A percentile compares a stretch with the other conserved stretches of the same genome.
phyloP scores from a whole-genome alignment of 2,329 filamentous ascomycete genomes.

The Aspergillus sp. region DNA sequence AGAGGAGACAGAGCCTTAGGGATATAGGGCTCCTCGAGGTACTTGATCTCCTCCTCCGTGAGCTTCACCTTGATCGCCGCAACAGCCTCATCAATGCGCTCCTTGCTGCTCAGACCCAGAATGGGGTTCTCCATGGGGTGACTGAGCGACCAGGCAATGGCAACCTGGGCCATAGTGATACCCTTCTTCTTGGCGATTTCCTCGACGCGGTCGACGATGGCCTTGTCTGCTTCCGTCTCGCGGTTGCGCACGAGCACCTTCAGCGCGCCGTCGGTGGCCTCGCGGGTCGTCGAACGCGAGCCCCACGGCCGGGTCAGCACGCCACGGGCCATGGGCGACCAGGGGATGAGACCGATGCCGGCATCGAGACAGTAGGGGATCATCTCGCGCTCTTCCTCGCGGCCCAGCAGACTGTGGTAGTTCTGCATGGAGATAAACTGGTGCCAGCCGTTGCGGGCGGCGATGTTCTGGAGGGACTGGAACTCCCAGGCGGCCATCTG shows the following conservation, averaged over 20 bases:
- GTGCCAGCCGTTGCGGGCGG: conserved; percentile 48
- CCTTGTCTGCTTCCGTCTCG: conserved; percentile 48
- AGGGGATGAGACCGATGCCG: conserved; percentile 38
- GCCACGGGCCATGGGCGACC: conserved; percentile 43
- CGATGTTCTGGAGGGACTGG: conserved; percentile 49
- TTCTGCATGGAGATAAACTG: conserved; percentile 52
- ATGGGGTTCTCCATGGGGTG: conserved; percentile 57
- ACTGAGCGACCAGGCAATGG: conserved; percentile 61
- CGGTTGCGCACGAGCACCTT: conserved; percentile 40
- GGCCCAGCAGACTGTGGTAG: conserved; percentile 47
- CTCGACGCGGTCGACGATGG: conserved; percentile 55
- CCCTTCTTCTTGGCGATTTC: conserved; percentile 58
- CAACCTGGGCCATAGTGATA: conserved; percentile 62
- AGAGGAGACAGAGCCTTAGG: conserved; percentile 42
- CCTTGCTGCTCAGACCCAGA: conserved; percentile 58
- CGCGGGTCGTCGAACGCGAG: conserved; percentile 41
- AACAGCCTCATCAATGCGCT: conserved; percentile 62
- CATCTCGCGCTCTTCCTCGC: conserved; percentile 51
- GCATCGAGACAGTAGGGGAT: conserved; percentile 39
- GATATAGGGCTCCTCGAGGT: conserved; percentile 61
- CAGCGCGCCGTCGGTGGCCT: conserved; percentile 44
- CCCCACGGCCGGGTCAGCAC: conserved; percentile 47
- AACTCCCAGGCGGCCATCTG: conserved; percentile 54
- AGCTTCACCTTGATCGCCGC: conserved; percentile 47
- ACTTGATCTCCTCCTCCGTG: conserved; percentile 58